Evolutionary conservation across 2,329 filamentous ascomycete genomes (phyloP).

Genomic region (Fusarium falciforme): DNA sequence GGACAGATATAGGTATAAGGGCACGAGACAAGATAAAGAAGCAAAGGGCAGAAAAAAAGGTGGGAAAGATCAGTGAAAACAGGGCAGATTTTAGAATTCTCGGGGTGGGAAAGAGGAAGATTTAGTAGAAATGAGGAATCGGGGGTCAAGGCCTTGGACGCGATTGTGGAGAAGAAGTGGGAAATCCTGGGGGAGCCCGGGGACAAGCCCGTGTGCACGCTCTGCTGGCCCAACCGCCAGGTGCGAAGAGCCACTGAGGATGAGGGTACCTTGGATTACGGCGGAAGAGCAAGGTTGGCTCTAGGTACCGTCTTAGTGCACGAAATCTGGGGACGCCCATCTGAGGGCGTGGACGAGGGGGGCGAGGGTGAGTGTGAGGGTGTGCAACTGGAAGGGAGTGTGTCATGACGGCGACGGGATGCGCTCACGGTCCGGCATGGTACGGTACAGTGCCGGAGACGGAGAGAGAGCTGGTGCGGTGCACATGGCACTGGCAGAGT

Average conservation of each 20-base stretch:
- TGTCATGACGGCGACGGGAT: neutral
- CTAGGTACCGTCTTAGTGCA: slow-evolving; percentile 1
- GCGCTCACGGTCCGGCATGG: slow-evolving; percentile 11
- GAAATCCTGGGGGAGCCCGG: slow-evolving; percentile 45
- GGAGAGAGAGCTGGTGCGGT: neutral
- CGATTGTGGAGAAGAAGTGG: slow-evolving; percentile 44
- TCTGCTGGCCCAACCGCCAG: slow-evolving; percentile 16
- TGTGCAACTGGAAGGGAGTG: neutral
- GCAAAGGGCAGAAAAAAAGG: slow-evolving; percentile 6
- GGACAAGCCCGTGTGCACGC: slow-evolving; percentile 31
- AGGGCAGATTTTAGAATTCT: slow-evolving; percentile 26
- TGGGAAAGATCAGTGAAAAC: slow-evolving; percentile 23
- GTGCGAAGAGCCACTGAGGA: neutral
- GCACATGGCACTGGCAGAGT: slow-evolving; percentile 14
- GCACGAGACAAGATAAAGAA: slow-evolving; percentile 11
- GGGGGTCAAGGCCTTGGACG: slow-evolving; percentile 22
- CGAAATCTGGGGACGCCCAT: slow-evolving; percentile 19
- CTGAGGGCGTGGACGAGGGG: slow-evolving; percentile 4
- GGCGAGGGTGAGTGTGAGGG: neutral
- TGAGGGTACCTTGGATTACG: slow-evolving; percentile 8
- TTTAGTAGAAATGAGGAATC: slow-evolving; percentile 42
- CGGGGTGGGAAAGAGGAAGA: slow-evolving; percentile 36
- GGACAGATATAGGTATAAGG: slow-evolving; percentile 12
- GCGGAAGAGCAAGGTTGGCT: neutral
- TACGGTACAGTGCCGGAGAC: slow-evolving; percentile 24